Evolutionary conservation across 139 green algal species (phyloP), one percentile per base, ranked within the genome.

Genomic region (Yamagishiella unicocca): DNA sequence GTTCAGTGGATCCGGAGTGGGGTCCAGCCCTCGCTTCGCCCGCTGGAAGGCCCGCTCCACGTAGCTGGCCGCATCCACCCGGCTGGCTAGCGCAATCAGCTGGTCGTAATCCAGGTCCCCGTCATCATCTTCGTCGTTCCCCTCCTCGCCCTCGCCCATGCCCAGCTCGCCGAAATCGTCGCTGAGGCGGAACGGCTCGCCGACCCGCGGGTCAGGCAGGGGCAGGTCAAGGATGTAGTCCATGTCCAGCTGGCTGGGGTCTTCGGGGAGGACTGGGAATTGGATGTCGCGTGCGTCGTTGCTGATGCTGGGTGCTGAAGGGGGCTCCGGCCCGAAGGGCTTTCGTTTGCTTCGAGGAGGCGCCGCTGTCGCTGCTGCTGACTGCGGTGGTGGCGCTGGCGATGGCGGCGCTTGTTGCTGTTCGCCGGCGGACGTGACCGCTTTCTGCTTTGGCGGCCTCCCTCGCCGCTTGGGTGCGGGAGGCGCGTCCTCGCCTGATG

Each of bases 141-240:
- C 37, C 2, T 74, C 66, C 21, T 10, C 66, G 33, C 24, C 9
- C 3, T 45, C 66, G 37, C 62, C 31, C 29, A 71, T 12, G 35
- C 33, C 67, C 35, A 75, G 67, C 35, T 75, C 67, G 35, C 12
- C 35, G 10, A 75, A 17, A 19, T 67, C 46, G 74, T 9, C 46
- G 45, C 33, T 46, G 14, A 46, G n/a, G 25, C 25, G 38, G 37
- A 74, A 58, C 31, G 37, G 10, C 77, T 84, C 55, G 62, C 77
- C 77, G 40, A 61, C 6, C 38, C 55, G 46, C n/a, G 77, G 55
- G 21, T 85, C 61, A 24, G 79, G 79, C 33, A 85, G 42, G 12
- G 79, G 79, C 38, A 85, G 40, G 43, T 75, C 6, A 4, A 85
- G 40, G 22, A 85, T 85, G 79, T 85, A 61, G 4, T 85, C 79